phyloP scores from a whole-genome alignment of 805 yeast genomes.

The Nakazawaea ernobii region DNA sequence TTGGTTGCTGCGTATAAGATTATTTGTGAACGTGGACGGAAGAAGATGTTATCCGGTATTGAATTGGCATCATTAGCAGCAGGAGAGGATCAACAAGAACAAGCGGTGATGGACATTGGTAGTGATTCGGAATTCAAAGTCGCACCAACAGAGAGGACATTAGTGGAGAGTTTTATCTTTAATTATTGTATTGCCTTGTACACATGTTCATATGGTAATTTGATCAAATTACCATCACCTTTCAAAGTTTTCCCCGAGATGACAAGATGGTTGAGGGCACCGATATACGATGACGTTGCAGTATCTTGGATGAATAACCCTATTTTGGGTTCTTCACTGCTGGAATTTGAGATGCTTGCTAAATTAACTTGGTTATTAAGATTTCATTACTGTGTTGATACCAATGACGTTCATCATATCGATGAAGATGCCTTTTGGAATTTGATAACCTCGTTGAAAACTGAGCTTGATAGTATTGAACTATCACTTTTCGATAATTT shows the following conservation, averaged over 20 bases:
- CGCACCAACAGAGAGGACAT: slow-evolving; percentile 27
- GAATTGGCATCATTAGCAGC: background rate
- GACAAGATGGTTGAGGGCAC: slow-evolving; percentile 26
- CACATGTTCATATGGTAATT: slow-evolving; percentile 25
- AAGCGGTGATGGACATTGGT: background rate
- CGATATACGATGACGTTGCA: slow-evolving; percentile 13
- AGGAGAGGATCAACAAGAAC: background rate
- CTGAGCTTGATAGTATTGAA: slow-evolving; percentile 4
- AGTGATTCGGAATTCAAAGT: background rate
- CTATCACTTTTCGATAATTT: background rate
- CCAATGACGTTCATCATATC: background rate
- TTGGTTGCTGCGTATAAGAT: slow-evolving; percentile 30
- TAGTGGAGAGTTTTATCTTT: slow-evolving; percentile 38
- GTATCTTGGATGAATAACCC: slow-evolving; percentile 38
- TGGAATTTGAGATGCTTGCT: slow-evolving; percentile 30
- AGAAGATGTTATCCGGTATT: slow-evolving; percentile 8
- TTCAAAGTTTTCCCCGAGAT: slow-evolving; percentile 28
- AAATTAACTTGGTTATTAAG: slow-evolving; percentile 33
- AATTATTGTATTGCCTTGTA: slow-evolving; percentile 34
- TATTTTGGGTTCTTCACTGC: slow-evolving; percentile 32
- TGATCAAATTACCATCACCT: slow-evolving; percentile 34
- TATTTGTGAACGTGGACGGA: slow-evolving; percentile 23
- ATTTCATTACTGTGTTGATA: slow-evolving; percentile 10
- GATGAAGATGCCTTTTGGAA: slow-evolving; percentile 10
- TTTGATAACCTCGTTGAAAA: slow-evolving; percentile 4